Evolutionary conservation across 2,329 filamentous ascomycete genomes (phyloP), one percentile per base, ranked within the genome.

Genomic region (Hypoxylon sp.): DNA sequence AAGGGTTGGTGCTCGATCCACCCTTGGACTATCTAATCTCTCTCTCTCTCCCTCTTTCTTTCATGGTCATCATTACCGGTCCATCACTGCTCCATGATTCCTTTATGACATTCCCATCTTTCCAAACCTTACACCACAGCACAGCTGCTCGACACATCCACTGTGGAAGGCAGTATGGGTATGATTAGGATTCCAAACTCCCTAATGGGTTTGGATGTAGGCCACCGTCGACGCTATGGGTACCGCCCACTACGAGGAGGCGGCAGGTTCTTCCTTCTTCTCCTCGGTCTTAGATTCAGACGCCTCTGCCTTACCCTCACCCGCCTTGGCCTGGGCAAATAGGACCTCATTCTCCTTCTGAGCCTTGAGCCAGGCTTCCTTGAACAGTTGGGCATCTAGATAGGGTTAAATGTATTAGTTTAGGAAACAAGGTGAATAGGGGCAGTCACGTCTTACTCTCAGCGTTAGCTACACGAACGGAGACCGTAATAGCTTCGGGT

Each of bases 401-500:
- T 41, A 72, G 19, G 51, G 52, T 38, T n/a, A 14, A 13, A 36
- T 14, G 11, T 30, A 74, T 81, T 73, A 79, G 76, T 63, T 65
- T 71, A 25, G 34, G 34, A 17, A 41, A n/a, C 28, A 7, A 21
- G 17, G 45, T 10, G 2, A 36, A 28, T 17, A 21, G 32, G 32
- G 23, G n/a, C 13, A 34, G 28, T 30, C 7, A 19, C 48, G 4
- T 87, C 91, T 80, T 87, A 97, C 94, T 98, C 80, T 99, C 96
- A 74, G 93, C 91, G 87, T 98, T 99, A 84, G 92, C 95, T 78
- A 99, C 98, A 75, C 96, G 94, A 77, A 99, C 98, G 72, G 96
- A 96, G 77, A 99, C 88, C 60, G 96, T 99, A 78, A 94, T 91
- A 61, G 94, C 93, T 87, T 99, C 96, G 71, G 96, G 92, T 85